These are phyloP conservation scores for Phytophthora crassamura DNA, from an alignment of 352 stramenopile genomes.

Conservation along the genomic window DNA sequence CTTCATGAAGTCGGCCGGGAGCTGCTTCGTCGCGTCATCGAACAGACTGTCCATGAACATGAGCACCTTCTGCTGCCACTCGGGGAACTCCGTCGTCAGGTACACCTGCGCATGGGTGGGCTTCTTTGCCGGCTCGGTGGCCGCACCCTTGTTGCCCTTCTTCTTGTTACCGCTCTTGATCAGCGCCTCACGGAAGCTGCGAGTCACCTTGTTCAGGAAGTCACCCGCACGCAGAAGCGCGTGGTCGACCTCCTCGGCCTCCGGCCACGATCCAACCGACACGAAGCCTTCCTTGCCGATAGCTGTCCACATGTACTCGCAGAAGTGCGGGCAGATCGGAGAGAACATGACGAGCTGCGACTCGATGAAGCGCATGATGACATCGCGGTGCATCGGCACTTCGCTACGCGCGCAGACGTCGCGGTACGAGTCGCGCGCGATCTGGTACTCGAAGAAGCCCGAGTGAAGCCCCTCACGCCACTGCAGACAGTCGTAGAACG, in stretches of 20 bases:
- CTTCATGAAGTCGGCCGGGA: conserved; percentile 90
- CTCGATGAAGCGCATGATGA: conserved; percentile 95
- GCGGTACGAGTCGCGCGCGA: conserved; percentile 97
- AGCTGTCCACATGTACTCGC: conserved; percentile 93
- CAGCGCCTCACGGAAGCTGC: conserved; percentile 90
- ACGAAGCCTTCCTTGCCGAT: conserved; percentile 94
- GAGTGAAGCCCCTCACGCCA: conserved; percentile 97
- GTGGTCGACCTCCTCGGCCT: conserved; percentile 90
- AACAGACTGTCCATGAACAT: conserved; percentile 81
- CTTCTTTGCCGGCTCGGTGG: conserved; percentile 85
- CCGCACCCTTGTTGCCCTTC: conserved; percentile 89
- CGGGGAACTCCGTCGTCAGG: conserved; percentile 83
- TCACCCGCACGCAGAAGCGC: conserved; percentile 93
- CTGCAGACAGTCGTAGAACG: conserved; percentile 91
- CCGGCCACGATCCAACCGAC: conserved; percentile 90
- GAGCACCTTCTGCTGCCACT: conserved; percentile 88
- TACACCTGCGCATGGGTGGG: conserved; percentile 89
- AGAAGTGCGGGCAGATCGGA: conserved; percentile 96
- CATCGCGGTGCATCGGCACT: conserved; percentile 91
- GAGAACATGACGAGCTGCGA: conserved; percentile 94
- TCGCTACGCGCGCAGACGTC: conserved; percentile 92
- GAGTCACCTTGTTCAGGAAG: conserved; percentile 93
- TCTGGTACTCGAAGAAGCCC: conserved; percentile 99
- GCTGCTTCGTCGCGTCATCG: conserved; percentile 64
- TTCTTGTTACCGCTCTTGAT: conserved; percentile 83